Conservation (phyloP, 805 yeast species). For the Ogataea ganodermae region DNA sequence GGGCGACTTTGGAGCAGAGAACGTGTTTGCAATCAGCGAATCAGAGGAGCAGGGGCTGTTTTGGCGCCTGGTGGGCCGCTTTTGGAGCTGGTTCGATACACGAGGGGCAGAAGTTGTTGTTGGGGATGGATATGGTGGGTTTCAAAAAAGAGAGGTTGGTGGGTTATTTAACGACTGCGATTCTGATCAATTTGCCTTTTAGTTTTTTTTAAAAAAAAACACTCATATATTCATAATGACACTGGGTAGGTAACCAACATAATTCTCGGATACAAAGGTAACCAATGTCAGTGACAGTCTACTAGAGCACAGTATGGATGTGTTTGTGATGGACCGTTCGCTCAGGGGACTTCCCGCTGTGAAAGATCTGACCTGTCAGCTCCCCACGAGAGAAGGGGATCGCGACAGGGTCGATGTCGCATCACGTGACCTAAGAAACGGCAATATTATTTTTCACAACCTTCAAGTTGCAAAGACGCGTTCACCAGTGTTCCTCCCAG, state of each 20-base stretch:
- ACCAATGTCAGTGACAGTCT: no score
- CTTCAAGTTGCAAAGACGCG: background rate
- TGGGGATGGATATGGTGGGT: constrained; percentile 9
- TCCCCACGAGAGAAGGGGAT: no score
- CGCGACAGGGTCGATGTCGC: background rate
- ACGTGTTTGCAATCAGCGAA: constrained; percentile 7
- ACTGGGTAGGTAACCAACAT: no score
- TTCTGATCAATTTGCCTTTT: constrained; percentile 12
- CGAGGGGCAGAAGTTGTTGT: background rate
- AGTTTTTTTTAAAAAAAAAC: no score
- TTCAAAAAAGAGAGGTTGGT: constrained; percentile 10
- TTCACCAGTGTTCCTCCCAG: no score
- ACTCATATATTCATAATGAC: no score
- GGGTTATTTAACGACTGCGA: constrained; percentile 11
- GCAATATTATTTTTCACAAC: no score
- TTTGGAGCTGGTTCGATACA: constrained; percentile 1
- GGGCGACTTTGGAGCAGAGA: constrained; percentile 4
- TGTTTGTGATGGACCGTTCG: no score
- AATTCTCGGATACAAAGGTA: no score
- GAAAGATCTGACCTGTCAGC: no score
- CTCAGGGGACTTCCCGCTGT: no score
- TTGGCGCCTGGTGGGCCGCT: constrained; percentile 1
- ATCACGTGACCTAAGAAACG: constrained; percentile 1
- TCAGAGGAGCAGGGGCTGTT: background rate
- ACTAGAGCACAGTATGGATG: no score